phyloP scores from a whole-genome alignment of 371 early-diverging fungal genomes.

The Mucor mucedo region DNA sequence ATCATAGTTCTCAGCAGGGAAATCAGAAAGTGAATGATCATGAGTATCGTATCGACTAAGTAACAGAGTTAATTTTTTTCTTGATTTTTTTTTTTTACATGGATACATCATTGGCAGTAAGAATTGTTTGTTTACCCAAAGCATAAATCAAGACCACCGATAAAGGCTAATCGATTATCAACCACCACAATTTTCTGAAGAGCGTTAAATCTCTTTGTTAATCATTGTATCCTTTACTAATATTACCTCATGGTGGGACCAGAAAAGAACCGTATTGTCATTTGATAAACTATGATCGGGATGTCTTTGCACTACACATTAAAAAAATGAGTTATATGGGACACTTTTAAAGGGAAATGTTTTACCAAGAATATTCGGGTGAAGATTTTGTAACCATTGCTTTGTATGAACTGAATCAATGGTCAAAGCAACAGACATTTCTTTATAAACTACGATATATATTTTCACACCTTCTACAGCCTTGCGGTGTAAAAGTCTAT shows the following conservation, averaged over 20 bases:
- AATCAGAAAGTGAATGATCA: conserved; percentile 81
- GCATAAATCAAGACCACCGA: conserved; percentile 93
- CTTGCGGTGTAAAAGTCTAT: conserved; percentile 79
- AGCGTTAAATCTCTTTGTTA: background rate
- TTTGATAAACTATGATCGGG: conserved; percentile 76
- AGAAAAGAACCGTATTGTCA: conserved; percentile 74
- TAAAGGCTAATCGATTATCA: conserved; percentile 83
- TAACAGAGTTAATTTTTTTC: background rate
- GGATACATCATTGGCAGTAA: background rate
- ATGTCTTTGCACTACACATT: conserved; percentile 73
- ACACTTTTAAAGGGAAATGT: conserved; percentile 21
- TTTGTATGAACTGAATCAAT: conserved; percentile 86
- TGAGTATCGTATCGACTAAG: conserved; percentile 83
- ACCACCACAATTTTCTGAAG: conserved; percentile 84
- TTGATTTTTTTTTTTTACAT: background rate
- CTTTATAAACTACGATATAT: conserved; percentile 91
- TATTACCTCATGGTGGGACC: conserved; percentile 74
- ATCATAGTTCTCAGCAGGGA: conserved; percentile 51
- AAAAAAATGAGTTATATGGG: background rate
- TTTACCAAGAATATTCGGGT: conserved; percentile 77
- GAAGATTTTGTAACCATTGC: conserved; percentile 74
- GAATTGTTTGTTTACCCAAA: conserved; percentile 59
- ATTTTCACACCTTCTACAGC: conserved; percentile 91
- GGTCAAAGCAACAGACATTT: conserved; percentile 81
- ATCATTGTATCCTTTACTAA: too few relatives aligned